Evolutionary conservation across 257 asterid species (phyloP).

Genomic region (Lantana camara): DNA sequence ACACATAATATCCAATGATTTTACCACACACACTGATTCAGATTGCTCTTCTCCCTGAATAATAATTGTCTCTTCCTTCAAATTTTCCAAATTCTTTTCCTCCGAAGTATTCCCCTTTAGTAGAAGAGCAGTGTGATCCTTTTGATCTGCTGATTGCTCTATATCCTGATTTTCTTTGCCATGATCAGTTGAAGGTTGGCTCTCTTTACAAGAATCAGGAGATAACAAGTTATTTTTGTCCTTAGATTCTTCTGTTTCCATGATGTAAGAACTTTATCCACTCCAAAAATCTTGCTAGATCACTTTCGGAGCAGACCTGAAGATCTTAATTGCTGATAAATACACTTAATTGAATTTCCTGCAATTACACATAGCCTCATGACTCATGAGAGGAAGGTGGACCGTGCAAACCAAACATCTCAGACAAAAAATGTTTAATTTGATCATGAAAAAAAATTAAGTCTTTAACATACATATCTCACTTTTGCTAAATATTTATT

Average conservation of each 20-base stretch:
- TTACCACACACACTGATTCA: slow-evolving; percentile 20
- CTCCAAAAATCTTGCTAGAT: slow-evolving; percentile 19
- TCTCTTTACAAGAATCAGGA: slow-evolving; percentile 25
- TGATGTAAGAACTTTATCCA: slow-evolving; percentile 23
- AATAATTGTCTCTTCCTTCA: slow-evolving; percentile 33
- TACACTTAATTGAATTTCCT: slow-evolving; percentile 3
- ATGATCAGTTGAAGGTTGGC: background rate
- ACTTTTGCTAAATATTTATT: background rate
- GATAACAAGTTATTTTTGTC: slow-evolving; percentile 22
- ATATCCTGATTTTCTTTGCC: slow-evolving; percentile 19
- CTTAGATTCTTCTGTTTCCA: slow-evolving; percentile 38
- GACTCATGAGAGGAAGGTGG: background rate
- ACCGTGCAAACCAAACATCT: background rate
- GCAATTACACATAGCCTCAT: background rate
- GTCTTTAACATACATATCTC: background rate
- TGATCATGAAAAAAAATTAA: background rate
- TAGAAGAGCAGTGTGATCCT: slow-evolving; percentile 21
- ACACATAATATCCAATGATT: slow-evolving; percentile 28
- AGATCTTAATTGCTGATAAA: background rate
- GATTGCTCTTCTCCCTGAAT: slow-evolving; percentile 29
- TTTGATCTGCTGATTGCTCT: slow-evolving; percentile 14
- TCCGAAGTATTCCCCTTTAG: slow-evolving; percentile 24
- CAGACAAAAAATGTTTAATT: background rate
- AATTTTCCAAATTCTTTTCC: slow-evolving; percentile 28
- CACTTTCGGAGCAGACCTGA: slow-evolving; percentile 18